These are phyloP conservation scores for Fusarium concolor DNA, from an alignment of 2,329 filamentous ascomycete genomes.

Conservation along the genomic window DNA sequence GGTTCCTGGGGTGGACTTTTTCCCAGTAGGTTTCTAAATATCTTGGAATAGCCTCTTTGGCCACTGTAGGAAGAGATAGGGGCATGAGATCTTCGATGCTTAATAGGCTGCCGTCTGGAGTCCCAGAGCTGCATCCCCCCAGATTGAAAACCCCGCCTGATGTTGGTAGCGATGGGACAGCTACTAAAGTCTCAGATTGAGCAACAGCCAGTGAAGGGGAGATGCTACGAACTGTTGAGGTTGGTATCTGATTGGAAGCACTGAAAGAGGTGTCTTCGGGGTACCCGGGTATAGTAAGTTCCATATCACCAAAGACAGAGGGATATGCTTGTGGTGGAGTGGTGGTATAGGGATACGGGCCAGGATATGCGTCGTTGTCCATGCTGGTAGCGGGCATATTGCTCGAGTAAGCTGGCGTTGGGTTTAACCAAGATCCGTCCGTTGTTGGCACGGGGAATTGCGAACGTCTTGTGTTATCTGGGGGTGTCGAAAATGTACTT, in stretches of 20 bases:
- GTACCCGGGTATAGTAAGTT: constrained; percentile 51
- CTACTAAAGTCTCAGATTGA: constrained; percentile 63
- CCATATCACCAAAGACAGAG: constrained; percentile 49
- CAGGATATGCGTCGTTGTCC: constrained; percentile 38
- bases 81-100: constrained; percentile 42
- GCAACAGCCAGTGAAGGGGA: constrained; percentile 61
- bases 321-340: constrained; percentile 51
- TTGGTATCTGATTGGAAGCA: constrained; percentile 52
- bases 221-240: constrained; percentile 61
- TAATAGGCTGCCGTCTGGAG: constrained; percentile 55
- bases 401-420: constrained; percentile 46
- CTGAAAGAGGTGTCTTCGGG: constrained; percentile 53
- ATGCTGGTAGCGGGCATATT: constrained; percentile 35
- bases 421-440: constrained; percentile 49
- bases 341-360: constrained; percentile 47
- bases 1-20: constrained; percentile 60
- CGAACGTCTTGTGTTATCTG: constrained; percentile 52
- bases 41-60: constrained; percentile 58
- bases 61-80: constrained; percentile 53
- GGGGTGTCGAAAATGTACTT: constrained; percentile 61
- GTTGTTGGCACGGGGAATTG: constrained; percentile 45
- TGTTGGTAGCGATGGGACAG: constrained; percentile 56
- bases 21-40: constrained; percentile 68
- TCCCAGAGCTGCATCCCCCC: constrained; percentile 55
- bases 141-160: constrained; percentile 50